Percentiles rank a stretch among this genome's conserved stretches.
phyloP scores from a whole-genome alignment of 2,329 filamentous ascomycete species.

The Diatrype stigma region DNA sequence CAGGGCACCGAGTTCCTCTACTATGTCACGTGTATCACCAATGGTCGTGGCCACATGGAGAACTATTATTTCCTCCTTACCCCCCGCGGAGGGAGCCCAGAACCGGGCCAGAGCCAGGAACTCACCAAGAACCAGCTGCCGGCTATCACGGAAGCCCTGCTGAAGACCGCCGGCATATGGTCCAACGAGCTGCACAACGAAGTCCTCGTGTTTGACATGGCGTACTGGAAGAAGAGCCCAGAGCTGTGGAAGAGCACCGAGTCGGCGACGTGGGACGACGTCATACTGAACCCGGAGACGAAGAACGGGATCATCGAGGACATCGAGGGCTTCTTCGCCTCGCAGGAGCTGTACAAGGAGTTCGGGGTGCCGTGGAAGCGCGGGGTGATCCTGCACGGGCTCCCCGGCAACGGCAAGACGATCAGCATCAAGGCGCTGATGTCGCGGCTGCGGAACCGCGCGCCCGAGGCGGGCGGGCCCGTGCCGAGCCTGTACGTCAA shows the following conservation, averaged over 20 bases:
- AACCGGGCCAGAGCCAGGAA: too few species aligned
- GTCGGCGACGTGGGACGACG: constrained; percentile 48
- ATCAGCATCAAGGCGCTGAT: constrained; percentile 67
- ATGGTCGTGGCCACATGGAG: rapidly evolving
- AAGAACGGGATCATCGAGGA: constrained; percentile 59
- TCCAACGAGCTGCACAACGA: background rate
- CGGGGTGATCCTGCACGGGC: constrained; percentile 63
- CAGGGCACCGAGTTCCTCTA: background rate
- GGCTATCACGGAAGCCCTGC: background rate
- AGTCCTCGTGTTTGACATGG: background rate
- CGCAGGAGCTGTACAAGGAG: constrained; percentile 49
- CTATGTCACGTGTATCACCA: background rate
- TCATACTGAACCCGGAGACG: constrained; percentile 62
- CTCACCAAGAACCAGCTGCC: background rate
- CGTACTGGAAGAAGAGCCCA: background rate
- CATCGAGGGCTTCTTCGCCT: constrained; percentile 59
- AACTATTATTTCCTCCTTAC: background rate
- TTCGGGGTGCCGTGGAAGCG: constrained; percentile 66
- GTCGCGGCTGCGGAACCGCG: constrained; percentile 51
- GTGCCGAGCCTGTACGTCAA: constrained; percentile 60
- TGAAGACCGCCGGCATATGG: background rate
- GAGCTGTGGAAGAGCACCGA: background rate
- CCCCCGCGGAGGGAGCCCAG: background rate
- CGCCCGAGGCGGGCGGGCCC: constrained; percentile 37
- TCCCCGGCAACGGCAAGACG: constrained; percentile 62